Percentiles rank a stretch among this genome's conserved stretches.
These are phyloP conservation scores for Sphaerobolus stellatus DNA, from an alignment of 1,284 basidiomycete species.

Conservation along the genomic window DNA sequence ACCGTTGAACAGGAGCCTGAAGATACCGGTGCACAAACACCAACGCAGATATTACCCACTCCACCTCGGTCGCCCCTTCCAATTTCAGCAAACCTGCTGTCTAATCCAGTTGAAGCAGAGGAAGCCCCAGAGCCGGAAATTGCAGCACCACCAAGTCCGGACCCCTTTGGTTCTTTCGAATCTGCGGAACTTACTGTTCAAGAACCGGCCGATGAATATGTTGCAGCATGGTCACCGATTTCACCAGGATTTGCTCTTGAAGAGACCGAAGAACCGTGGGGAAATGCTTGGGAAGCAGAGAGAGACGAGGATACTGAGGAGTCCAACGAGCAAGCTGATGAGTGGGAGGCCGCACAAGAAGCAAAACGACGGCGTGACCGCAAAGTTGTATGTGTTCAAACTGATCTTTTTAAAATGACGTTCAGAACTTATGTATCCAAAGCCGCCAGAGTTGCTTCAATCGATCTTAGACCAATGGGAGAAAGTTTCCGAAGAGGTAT, in stretches of 20 bases:
- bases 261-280: conserved; percentile 47
- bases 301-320: conserved; percentile 14
- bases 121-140: background rate
- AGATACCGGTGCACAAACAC: conserved; percentile 16
- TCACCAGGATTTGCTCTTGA: conserved; percentile 32
- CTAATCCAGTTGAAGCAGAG: background rate
- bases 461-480: conserved; percentile 54
- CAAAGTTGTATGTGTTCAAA: conserved; percentile 53
- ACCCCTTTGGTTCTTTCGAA: conserved; percentile 65
- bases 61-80: conserved; percentile 10
- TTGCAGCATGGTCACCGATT: conserved; percentile 40
- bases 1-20: conserved; percentile 19
- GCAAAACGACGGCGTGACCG: conserved; percentile 58
- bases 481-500: conserved; percentile 49
- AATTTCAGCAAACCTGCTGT: conserved; percentile 1
- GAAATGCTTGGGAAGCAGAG: conserved; percentile 37
- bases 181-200: conserved; percentile 13
- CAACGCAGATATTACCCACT: conserved; percentile 12
- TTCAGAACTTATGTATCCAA: conserved; percentile 4
- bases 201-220: conserved; percentile 15
- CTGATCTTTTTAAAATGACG: conserved; percentile 12
- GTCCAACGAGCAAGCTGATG: conserved; percentile 40
- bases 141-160: conserved; percentile 38
- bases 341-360: conserved; percentile 65
- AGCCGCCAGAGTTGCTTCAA: conserved; percentile 68